A percentile compares a stretch with the other conserved stretches of the same genome.
Conservation (phyloP, 495 filamentous ascomycete genomes). For the Hypoxylon lienhwacheense region DNA sequence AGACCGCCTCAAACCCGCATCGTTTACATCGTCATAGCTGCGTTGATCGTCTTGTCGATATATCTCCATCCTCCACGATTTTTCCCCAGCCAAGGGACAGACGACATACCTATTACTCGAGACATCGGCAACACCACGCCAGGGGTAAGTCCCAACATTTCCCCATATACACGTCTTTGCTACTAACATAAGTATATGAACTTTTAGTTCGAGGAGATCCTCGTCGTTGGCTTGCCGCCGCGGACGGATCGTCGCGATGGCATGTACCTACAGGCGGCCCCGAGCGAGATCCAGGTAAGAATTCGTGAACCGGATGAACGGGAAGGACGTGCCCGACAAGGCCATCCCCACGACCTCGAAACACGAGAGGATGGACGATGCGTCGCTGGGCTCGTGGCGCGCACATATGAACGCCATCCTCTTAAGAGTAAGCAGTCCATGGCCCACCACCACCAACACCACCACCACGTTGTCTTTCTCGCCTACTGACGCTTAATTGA, state of each 20-base stretch:
- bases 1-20: too few relatives aligned
- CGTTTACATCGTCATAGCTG: too few relatives aligned
- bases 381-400: slow-evolving; percentile 32
- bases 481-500: slow-evolving; percentile 10
- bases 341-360: slow-evolving; percentile 36
- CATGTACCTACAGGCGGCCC: slow-evolving; percentile 49
- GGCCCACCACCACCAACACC: too few relatives aligned
- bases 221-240: slow-evolving; percentile 38
- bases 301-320: slow-evolving; percentile 50
- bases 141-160: background rate
- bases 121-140: too few relatives aligned
- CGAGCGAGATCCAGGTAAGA: slow-evolving; percentile 51
- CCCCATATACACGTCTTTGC: background rate
- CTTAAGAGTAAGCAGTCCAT: too few relatives aligned
- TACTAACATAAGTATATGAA: background rate
- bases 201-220: slow-evolving; percentile 1
- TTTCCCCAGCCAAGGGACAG: too few relatives aligned
- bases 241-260: slow-evolving; percentile 59
- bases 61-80: too few relatives aligned
- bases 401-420: slow-evolving; percentile 39
- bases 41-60: too few relatives aligned
- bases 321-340: slow-evolving; percentile 42
- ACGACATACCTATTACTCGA: too few relatives aligned
- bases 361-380: slow-evolving; percentile 12
- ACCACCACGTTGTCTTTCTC: too few relatives aligned